A percentile compares a stretch with the other conserved stretches of the same genome.
Evolutionary conservation across 2,329 filamentous ascomycete genomes (phyloP).

Genomic region (Scopulariopsis brevicaulis): DNA sequence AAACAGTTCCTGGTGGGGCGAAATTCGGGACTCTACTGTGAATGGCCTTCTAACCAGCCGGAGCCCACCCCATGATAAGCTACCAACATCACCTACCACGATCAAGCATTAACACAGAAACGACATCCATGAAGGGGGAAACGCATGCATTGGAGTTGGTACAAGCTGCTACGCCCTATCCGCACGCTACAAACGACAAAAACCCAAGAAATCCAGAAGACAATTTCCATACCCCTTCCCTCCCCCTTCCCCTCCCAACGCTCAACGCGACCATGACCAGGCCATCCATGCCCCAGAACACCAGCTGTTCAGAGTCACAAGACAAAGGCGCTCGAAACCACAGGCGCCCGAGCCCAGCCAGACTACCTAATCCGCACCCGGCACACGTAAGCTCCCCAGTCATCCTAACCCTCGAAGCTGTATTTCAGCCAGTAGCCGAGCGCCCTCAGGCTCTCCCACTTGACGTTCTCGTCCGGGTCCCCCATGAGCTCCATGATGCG

Average conservation of each 20-base stretch:
- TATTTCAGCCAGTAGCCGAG: constrained; percentile 58
- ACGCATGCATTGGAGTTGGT: not conserved
- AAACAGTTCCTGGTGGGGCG: no score
- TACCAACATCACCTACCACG: constrained; percentile 6
- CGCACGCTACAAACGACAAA: not conserved
- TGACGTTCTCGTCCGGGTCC: constrained; percentile 74
- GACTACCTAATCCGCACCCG: no score
- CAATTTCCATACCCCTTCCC: not conserved
- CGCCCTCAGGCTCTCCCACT: constrained; percentile 86
- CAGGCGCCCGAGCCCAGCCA: not conserved
- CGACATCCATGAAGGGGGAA: not conserved
- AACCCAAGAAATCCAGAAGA: not conserved
- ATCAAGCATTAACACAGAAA: not conserved
- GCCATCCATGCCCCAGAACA: not conserved
- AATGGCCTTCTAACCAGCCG: not conserved
- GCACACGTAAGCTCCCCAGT: constrained; percentile 3
- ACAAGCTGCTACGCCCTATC: not conserved
- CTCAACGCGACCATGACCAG: not conserved
- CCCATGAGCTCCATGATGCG: constrained; percentile 91
- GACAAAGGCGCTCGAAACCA: not conserved
- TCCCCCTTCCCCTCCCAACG: not conserved
- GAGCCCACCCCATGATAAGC: not conserved
- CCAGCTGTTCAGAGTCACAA: not conserved
- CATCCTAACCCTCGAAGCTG: constrained; percentile 37
- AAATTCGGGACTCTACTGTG: not conserved